Conservation (phyloP, 257 asterid genomes). For the Solanum virginianum region DNA sequence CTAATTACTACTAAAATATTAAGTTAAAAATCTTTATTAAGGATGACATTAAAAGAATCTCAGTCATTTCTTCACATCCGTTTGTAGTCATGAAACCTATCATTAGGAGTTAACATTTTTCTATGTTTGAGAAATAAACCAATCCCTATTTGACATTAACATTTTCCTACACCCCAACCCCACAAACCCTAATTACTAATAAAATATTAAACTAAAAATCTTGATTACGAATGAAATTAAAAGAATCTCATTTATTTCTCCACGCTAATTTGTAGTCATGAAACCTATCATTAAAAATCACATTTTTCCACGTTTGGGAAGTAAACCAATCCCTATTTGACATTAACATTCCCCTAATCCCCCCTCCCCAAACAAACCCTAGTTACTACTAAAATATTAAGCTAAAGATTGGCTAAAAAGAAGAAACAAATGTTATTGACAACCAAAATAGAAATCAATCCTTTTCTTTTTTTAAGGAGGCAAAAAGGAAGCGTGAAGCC, state of each 20-base stretch:
- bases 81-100: not conserved
- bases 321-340: not conserved
- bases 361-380: too few species aligned
- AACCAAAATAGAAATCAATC: not conserved
- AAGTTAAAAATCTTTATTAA: not conserved
- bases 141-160: not conserved
- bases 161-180: not conserved
- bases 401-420: not conserved
- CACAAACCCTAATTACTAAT: not conserved
- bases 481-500: not conserved
- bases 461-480: not conserved
- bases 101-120: not conserved
- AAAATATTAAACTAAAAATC: not conserved
- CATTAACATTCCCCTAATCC: not conserved
- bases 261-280: rapidly evolving
- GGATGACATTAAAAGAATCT: not conserved
- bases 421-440: not conserved
- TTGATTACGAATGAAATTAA: rapidly evolving
- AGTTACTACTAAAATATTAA: not conserved
- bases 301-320: too few species aligned
- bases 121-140: not conserved
- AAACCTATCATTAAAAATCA: not conserved
- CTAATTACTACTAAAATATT: not conserved
- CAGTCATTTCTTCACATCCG: not conserved
- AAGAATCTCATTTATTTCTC: not conserved